Percentiles rank a stretch among this genome's conserved stretches.
These are phyloP conservation scores for Cyclanthera cordifolia DNA, from an alignment of 306 rosid species.

Conservation along the genomic window DNA sequence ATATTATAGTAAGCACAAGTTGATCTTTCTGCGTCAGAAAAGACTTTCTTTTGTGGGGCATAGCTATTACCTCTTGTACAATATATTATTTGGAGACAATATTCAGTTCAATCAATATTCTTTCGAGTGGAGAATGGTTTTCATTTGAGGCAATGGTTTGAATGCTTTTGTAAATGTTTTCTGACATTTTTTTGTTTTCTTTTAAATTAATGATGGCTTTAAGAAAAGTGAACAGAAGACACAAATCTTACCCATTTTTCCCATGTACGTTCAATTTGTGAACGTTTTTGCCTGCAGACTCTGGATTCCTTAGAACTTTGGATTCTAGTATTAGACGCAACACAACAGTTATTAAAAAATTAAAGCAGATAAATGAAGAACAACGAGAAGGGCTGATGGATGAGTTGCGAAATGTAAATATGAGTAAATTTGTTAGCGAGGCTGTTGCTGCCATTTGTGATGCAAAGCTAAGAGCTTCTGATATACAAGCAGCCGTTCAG, in stretches of 20 bases:
- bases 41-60: neutral
- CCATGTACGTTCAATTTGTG: conserved; percentile 2
- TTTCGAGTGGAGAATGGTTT: neutral
- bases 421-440: conserved; percentile 97
- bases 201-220: neutral
- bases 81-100: neutral
- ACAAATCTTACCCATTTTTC: neutral
- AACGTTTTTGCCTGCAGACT: conserved; percentile 35
- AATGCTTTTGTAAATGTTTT: neutral
- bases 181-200: neutral
- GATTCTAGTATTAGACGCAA: conserved; percentile 97
- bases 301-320: conserved; percentile 77
- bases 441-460: conserved; percentile 93
- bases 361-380: conserved; percentile 94
- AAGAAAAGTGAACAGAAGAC: neutral
- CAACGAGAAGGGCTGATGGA: conserved; percentile 84
- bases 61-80: neutral
- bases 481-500: conserved; percentile 94
- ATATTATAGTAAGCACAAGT: neutral
- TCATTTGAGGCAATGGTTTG: neutral
- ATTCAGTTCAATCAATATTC: neutral
- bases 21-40: neutral
- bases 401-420: conserved; percentile 73
- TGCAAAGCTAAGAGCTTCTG: conserved; percentile 84
- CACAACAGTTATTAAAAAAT: conserved; percentile 88